Conservation (phyloP, 768 basidiomycete species). For the Tricholoma terreum region DNA sequence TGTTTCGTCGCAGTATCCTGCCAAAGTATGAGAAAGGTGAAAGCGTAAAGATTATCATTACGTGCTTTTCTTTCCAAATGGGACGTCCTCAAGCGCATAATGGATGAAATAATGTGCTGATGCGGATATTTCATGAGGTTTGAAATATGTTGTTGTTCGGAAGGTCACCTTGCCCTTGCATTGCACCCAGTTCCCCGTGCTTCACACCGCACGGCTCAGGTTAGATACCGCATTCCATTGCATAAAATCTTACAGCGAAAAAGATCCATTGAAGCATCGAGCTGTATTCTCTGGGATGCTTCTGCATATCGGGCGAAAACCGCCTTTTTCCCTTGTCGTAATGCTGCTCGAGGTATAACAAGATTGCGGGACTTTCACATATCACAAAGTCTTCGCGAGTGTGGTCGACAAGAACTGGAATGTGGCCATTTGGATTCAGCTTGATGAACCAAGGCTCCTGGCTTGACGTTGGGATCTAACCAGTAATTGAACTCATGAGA, state of each 20-base stretch:
- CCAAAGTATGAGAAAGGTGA: constrained; percentile 12
- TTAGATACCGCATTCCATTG: neutral
- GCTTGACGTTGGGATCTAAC: neutral
- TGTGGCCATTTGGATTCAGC: constrained; percentile 70
- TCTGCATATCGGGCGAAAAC: constrained; percentile 59
- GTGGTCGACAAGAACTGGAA: constrained; percentile 65
- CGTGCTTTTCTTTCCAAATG: constrained; percentile 65
- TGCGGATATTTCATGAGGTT: neutral
- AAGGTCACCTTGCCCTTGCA: constrained; percentile 66
- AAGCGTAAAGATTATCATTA: neutral
- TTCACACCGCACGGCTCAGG: constrained; percentile 20
- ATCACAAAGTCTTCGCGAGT: constrained; percentile 59
- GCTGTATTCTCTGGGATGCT: constrained; percentile 57
- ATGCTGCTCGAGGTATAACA: constrained; percentile 78
- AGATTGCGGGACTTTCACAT: constrained; percentile 79
- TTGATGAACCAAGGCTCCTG: constrained; percentile 72
- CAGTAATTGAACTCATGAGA: too few species aligned
- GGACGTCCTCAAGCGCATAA: constrained; percentile 64
- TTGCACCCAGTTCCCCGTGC: constrained; percentile 84
- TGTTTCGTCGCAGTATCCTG: constrained; percentile 79
- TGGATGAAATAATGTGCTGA: constrained; percentile 67
- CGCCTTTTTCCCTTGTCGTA: constrained; percentile 66
- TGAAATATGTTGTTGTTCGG: neutral
- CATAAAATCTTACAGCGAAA: constrained; percentile 53
- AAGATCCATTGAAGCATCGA: constrained; percentile 86